These are phyloP conservation scores for Candida lessepsii DNA, from an alignment of 805 yeast species.

Conservation along the genomic window DNA sequence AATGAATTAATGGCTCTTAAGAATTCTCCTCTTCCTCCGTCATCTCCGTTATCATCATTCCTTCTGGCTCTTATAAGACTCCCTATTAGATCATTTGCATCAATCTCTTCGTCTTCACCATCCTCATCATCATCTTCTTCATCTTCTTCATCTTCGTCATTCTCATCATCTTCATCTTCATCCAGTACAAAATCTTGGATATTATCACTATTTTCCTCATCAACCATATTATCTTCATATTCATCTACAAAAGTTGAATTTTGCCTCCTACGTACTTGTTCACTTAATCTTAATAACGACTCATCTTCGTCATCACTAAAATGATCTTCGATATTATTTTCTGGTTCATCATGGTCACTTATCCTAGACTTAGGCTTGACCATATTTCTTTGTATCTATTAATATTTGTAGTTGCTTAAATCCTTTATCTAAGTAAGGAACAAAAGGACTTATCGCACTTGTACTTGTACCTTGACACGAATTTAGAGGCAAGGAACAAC, in stretches of 20 bases:
- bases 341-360: conserved; percentile 2
- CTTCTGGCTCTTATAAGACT: conserved; percentile 19
- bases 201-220: no score
- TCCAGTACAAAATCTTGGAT: conserved; percentile 2
- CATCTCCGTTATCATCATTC: conserved; percentile 13
- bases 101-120: conserved; percentile 12
- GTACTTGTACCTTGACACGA: not conserved
- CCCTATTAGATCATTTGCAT: conserved; percentile 20
- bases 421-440: conserved; percentile 2
- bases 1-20: conserved; percentile 26
- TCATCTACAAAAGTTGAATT: not conserved
- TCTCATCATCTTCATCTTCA: conserved; percentile 11
- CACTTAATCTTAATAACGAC: conserved; percentile 39
- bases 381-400: not conserved
- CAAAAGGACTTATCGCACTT: conserved; percentile 4
- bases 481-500: no score
- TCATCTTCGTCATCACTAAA: conserved; percentile 22
- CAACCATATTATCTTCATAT: not conserved
- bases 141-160: conserved; percentile 23
- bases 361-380: not conserved
- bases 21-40: conserved; percentile 22
- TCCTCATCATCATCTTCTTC: conserved; percentile 15
- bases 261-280: conserved; percentile 26
- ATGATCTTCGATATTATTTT: conserved; percentile 12
- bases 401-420: no score